Evolutionary conservation across 805 yeast genomes (phyloP).

Genomic region (Spathaspora girioi): DNA sequence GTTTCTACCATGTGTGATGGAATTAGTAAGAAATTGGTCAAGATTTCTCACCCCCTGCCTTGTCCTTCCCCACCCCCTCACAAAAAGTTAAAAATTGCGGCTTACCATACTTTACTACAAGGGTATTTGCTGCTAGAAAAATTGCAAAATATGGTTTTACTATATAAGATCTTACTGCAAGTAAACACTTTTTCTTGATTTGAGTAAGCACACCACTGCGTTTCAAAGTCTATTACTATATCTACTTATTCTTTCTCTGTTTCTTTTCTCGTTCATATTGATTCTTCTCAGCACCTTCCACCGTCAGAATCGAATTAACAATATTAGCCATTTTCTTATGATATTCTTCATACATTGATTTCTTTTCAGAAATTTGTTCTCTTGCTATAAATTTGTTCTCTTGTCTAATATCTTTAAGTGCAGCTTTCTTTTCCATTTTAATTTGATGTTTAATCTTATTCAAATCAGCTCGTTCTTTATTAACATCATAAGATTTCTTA

Average conservation of each 20-base stretch:
- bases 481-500: constrained; percentile 84
- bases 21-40: too few species aligned
- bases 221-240: too few species aligned
- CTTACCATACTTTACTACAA: too few species aligned
- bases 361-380: constrained; percentile 76
- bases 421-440: constrained; percentile 88
- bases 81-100: too few species aligned
- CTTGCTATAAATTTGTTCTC: constrained; percentile 86
- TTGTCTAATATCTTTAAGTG: constrained; percentile 85
- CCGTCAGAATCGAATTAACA: constrained; percentile 82
- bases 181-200: too few species aligned
- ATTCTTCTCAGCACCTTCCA: constrained; percentile 93
- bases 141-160: too few species aligned
- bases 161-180: too few species aligned
- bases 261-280: constrained; percentile 84
- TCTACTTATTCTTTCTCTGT: constrained; percentile 33
- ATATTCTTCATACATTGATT: constrained; percentile 69
- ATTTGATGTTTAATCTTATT: constrained; percentile 77
- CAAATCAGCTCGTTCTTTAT: constrained; percentile 72
- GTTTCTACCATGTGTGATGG: too few species aligned
- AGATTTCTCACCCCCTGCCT: too few species aligned
- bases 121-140: too few species aligned
- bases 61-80: too few species aligned
- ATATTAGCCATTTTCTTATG: constrained; percentile 88
- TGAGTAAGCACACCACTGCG: too few species aligned